These are phyloP conservation scores for Tolypocladium tundrense DNA, from an alignment of 2,329 filamentous ascomycete species.

Conservation along the genomic window DNA sequence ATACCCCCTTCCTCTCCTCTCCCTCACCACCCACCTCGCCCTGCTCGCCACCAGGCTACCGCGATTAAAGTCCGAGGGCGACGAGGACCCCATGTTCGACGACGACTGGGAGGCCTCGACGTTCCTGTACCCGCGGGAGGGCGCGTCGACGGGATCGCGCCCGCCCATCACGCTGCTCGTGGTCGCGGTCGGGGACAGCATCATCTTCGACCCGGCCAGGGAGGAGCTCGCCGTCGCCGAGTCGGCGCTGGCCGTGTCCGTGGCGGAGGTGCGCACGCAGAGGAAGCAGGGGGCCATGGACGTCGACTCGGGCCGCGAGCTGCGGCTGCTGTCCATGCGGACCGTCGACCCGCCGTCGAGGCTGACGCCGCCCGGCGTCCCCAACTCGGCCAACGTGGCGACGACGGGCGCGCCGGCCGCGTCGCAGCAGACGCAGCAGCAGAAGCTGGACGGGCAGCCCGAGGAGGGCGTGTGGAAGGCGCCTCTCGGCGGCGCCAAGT, in stretches of 20 bases:
- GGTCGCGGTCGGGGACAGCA: conserved; percentile 73
- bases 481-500: conserved; percentile 72
- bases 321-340: conserved; percentile 58
- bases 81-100: conserved; percentile 95
- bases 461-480: conserved; percentile 76
- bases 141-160: conserved; percentile 28
- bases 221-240: conserved; percentile 94
- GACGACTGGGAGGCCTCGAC: conserved; percentile 89
- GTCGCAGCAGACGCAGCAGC: conserved; percentile 21
- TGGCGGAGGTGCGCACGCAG: conserved; percentile 38
- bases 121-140: conserved; percentile 58
- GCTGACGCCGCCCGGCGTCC: conserved; percentile 60
- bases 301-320: conserved; percentile 28
- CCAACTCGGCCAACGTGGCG: conserved; percentile 51
- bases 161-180: conserved; percentile 89
- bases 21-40: conserved; percentile 85
- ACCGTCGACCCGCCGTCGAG: conserved; percentile 67
- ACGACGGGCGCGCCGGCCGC: conserved; percentile 28
- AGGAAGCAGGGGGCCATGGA: conserved; percentile 24
- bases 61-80: conserved; percentile 72
- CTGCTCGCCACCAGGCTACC: conserved; percentile 81
- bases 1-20: conserved; percentile 86
- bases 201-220: conserved; percentile 85
- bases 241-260: conserved; percentile 74
- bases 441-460: conserved; percentile 38